Conservation (phyloP, 768 basidiomycete genomes). For the Boletales sp. region DNA sequence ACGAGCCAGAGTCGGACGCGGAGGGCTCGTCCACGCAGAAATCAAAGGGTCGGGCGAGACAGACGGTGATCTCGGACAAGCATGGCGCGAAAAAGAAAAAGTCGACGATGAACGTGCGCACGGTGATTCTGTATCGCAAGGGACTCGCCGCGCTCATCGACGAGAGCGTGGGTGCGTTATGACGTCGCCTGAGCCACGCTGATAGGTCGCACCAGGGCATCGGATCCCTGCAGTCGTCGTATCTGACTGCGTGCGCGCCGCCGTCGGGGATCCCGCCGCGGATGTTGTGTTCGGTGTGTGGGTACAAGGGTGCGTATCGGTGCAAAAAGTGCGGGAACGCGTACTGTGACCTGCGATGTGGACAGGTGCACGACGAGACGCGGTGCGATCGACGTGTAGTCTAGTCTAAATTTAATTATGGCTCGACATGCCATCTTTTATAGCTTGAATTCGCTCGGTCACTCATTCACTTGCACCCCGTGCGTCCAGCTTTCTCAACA, state of each 20-base stretch:
- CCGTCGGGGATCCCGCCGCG: conserved; percentile 63
- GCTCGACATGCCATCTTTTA: too few relatives aligned
- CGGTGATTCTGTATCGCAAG: conserved; percentile 80
- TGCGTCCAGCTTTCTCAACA: conserved; percentile 90
- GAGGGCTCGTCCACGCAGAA: conserved; percentile 23
- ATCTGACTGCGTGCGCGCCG: conserved; percentile 65
- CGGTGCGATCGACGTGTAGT: conserved; percentile 73
- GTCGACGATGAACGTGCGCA: conserved; percentile 78
- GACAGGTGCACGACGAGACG: conserved; percentile 72
- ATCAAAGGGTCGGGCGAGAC: conserved; percentile 64
- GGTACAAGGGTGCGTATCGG: conserved; percentile 77
- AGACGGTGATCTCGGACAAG: conserved; percentile 74
- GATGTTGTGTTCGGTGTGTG: conserved; percentile 79
- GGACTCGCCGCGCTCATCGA: conserved; percentile 69
- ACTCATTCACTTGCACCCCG: conserved; percentile 52
- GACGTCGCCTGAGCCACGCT: not conserved
- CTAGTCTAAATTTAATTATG: conserved; percentile 25
- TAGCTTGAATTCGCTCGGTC: too few relatives aligned
- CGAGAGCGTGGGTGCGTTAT: conserved; percentile 60
- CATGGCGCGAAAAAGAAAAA: conserved; percentile 63
- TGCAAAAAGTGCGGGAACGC: conserved; percentile 75
- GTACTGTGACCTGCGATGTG: conserved; percentile 73
- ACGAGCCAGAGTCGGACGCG: conserved; percentile 29
- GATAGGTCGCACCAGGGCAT: conserved; percentile 46
- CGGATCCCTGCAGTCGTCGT: conserved; percentile 55